Conservation (phyloP, 164 flowering plant species). For the Chloranthus sessilifolius region DNA sequence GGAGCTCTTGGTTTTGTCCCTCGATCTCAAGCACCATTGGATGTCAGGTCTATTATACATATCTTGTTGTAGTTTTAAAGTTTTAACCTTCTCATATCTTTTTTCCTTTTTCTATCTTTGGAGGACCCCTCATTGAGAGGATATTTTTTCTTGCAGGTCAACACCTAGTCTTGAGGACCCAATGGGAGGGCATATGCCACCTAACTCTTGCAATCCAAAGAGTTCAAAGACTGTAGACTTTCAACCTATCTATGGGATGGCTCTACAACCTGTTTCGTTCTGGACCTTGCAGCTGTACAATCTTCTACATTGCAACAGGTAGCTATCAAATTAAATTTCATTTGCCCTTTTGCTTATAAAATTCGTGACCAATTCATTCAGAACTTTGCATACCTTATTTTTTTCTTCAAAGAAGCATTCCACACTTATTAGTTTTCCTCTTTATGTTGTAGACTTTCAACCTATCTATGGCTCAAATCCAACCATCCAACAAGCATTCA, state of each 20-base stretch:
- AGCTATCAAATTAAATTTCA: too few relatives aligned
- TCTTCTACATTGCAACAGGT: constrained; percentile 48
- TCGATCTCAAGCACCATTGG: constrained; percentile 47
- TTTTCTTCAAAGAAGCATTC: neutral
- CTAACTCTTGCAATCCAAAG: constrained; percentile 65
- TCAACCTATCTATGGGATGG: constrained; percentile 30
- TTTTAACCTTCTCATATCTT: neutral
- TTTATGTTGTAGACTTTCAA: constrained; percentile 30
- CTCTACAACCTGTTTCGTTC: constrained; percentile 4
- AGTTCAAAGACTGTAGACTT: constrained; percentile 46
- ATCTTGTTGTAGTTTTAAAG: neutral
- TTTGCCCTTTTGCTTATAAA: neutral
- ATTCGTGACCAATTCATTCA: too few relatives aligned
- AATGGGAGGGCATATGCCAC: constrained; percentile 37
- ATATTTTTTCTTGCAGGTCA: constrained; percentile 38
- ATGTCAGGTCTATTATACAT: constrained; percentile 60
- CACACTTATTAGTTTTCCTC: neutral
- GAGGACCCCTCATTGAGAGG: neutral
- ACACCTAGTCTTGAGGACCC: constrained; percentile 38
- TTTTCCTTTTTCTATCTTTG: neutral
- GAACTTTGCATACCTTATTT: too few relatives aligned
- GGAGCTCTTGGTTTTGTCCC: constrained; percentile 84
- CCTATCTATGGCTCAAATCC: constrained; percentile 36
- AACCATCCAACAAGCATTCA: constrained; percentile 49
- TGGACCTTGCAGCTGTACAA: constrained; percentile 30